These are phyloP conservation scores for Cryomyces antarcticus DNA, from an alignment of 495 filamentous ascomycete genomes.

Conservation along the genomic window DNA sequence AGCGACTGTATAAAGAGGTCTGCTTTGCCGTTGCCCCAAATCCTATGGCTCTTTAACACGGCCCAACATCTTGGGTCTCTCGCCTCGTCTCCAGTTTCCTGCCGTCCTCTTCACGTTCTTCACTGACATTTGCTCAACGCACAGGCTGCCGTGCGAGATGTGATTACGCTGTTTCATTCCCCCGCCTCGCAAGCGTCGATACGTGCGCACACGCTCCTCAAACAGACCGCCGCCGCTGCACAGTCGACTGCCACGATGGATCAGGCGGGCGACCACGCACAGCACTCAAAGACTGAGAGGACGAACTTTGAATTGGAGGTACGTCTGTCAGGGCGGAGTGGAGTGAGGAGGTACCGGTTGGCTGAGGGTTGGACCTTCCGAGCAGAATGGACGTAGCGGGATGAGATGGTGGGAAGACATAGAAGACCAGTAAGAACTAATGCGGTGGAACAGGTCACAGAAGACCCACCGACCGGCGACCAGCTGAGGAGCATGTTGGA, in stretches of 20 bases:
- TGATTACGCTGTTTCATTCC: conserved; percentile 90
- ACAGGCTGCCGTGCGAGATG: conserved; percentile 32
- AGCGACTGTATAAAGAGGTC: too few species aligned
- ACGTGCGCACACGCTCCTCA: conserved; percentile 37
- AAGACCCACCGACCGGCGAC: conserved; percentile 57
- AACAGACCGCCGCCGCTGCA: conserved; percentile 30
- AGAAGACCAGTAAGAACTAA: conserved; percentile 13
- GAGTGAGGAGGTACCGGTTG: too few species aligned
- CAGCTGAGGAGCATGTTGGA: conserved; percentile 78
- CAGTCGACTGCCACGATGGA: conserved; percentile 43
- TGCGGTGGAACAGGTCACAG: conserved; percentile 76
- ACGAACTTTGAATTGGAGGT: conserved; percentile 5
- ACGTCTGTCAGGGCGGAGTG: too few species aligned
- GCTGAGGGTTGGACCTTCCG: too few species aligned
- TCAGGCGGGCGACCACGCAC: conserved; percentile 38
- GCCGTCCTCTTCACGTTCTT: too few species aligned
- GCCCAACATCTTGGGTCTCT: too few species aligned
- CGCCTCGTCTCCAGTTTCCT: too few species aligned
- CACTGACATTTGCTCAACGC: too few species aligned
- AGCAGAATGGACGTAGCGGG: too few species aligned
- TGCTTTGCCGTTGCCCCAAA: too few species aligned
- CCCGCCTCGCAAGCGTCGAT: conserved; percentile 42
- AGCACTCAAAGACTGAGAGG: conserved; percentile 31
- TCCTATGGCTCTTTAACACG: too few species aligned
- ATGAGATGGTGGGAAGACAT: too few species aligned